Percentiles rank a stretch among this genome's conserved stretches.
phyloP scores from a whole-genome alignment of 352 stramenopile genomes.

The Thraustotheca clavata region DNA sequence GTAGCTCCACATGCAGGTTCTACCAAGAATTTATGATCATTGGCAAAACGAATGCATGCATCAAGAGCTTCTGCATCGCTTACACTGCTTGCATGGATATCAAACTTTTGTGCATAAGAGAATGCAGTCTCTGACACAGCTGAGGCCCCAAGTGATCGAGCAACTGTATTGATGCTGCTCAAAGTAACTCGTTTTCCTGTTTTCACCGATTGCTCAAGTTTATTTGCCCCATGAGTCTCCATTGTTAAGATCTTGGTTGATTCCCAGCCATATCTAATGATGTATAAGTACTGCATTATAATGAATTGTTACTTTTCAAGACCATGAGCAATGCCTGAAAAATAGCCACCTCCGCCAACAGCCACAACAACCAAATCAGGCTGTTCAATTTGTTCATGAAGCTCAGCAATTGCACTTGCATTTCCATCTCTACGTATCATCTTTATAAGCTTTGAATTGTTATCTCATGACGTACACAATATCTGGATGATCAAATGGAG shows the following conservation, averaged over 20 bases:
- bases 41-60: constrained; percentile 49
- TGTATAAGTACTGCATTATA: background rate
- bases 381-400: constrained; percentile 31
- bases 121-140: constrained; percentile 48
- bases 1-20: constrained; percentile 75
- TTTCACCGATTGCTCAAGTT: constrained; percentile 44
- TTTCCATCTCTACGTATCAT: constrained; percentile 63
- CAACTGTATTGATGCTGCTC: constrained; percentile 50
- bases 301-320: constrained; percentile 25
- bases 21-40: constrained; percentile 71
- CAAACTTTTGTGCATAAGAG: constrained; percentile 26
- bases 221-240: constrained; percentile 67
- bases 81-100: constrained; percentile 35
- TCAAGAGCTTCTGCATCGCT: constrained; percentile 60
- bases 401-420: constrained; percentile 67
- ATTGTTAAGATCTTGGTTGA: constrained; percentile 36
- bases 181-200: constrained; percentile 31
- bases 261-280: constrained; percentile 24
- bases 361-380: constrained; percentile 42
- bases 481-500: constrained; percentile 63
- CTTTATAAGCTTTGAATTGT: background rate
- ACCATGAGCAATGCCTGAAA: constrained; percentile 62
- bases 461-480: background rate
- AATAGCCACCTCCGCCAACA: constrained; percentile 71
- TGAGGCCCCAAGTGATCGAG: constrained; percentile 62